phyloP scores from a whole-genome alignment of 2,329 filamentous ascomycete genomes.

The Fusarium pseudocircinatum region DNA sequence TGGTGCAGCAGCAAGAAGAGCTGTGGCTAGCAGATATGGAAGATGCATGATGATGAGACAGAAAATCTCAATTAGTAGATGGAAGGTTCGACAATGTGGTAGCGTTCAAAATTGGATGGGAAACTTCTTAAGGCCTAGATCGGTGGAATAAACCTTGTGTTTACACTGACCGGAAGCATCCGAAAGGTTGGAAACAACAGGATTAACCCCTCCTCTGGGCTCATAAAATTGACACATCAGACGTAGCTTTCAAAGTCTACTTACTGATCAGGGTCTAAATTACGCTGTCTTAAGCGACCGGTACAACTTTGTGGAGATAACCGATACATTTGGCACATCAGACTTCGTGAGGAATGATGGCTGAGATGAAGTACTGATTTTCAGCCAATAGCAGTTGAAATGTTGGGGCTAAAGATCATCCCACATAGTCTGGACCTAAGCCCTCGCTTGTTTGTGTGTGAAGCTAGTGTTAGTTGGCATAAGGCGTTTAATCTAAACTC shows the following conservation, averaged over 20 bases:
- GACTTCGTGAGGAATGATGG: not conserved
- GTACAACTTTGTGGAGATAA: not conserved
- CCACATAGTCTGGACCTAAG: rapidly evolving
- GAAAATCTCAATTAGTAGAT: not conserved
- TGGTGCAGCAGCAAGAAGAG: not conserved
- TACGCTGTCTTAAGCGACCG: rapidly evolving
- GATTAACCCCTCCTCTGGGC: not conserved
- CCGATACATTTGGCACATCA: too few relatives aligned
- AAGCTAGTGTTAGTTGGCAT: too few relatives aligned
- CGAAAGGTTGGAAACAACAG: not conserved
- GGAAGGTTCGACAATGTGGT: rapidly evolving
- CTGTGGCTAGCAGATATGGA: rapidly evolving
- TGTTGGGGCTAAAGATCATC: too few relatives aligned
- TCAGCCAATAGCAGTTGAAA: too few relatives aligned
- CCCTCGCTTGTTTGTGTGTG: not conserved
- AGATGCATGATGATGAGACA: not conserved
- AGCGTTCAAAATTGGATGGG: not conserved
- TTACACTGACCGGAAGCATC: not conserved
- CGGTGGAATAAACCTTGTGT: not conserved
- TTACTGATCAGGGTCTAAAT: rapidly evolving
- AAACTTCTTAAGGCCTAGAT: not conserved
- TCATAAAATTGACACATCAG: too few relatives aligned
- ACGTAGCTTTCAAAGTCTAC: not conserved
- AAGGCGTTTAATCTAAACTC: not conserved
- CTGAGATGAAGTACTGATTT: too few relatives aligned